Conservation (phyloP, 257 asterid species). For the Osmanthus fragrans region DNA sequence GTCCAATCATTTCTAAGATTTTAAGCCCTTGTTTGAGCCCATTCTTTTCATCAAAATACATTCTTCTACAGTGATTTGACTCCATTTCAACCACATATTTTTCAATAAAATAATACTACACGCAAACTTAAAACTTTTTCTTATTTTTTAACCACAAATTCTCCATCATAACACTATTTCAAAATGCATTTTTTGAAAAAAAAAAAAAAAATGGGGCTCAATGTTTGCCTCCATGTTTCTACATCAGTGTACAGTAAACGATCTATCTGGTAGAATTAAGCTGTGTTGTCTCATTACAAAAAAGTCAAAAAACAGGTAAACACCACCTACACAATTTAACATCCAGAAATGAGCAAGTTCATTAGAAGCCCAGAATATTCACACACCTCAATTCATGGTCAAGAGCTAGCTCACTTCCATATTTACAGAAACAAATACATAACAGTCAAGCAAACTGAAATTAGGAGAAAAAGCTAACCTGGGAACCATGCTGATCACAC, state of each 20-base stretch:
- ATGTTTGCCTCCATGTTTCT: too few relatives aligned
- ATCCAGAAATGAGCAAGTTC: not conserved
- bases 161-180: too few relatives aligned
- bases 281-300: not conserved
- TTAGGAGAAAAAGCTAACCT: constrained; percentile 46
- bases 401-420: not conserved
- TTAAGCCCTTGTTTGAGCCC: too few relatives aligned
- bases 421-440: not conserved
- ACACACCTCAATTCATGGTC: not conserved
- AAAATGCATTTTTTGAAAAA: too few relatives aligned
- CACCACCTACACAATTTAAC: not conserved
- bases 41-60: too few relatives aligned
- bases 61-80: too few relatives aligned
- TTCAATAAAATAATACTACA: too few relatives aligned
- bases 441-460: constrained; percentile 6
- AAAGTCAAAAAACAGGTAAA: not conserved
- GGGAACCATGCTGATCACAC: constrained; percentile 99
- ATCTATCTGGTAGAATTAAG: not conserved
- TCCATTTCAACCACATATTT: too few relatives aligned
- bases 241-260: not conserved
- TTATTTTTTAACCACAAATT: too few relatives aligned
- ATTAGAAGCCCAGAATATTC: not conserved
- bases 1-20: not conserved
- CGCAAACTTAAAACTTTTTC: too few relatives aligned
- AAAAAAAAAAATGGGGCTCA: too few relatives aligned